Base-by-base conservation (phyloP, 768 basidiomycete genomes). In the Pisolithus sp. region DNA sequence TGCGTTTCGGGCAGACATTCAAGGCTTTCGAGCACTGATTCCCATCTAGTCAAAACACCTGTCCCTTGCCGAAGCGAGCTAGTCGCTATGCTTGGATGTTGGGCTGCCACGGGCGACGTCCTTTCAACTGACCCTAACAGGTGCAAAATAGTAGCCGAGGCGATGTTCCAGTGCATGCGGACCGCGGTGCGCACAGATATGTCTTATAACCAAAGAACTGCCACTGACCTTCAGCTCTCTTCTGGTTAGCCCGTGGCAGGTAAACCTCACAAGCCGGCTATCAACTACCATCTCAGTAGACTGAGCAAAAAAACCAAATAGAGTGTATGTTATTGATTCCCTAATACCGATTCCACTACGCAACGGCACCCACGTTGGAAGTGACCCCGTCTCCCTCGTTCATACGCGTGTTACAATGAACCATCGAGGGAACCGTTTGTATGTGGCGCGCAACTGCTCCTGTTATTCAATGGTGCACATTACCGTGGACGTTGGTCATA, bases 211-310 rank as follows among this genome's bases (percentile, higher is more conserved):
- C 1, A n/a, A 23, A 9, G 24, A 31, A 4, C 38, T 12, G 56
- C 64, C 36, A 24, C 34, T 5, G 17, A 31, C 7, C 17, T 5
- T 50, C 43, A 26, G 17, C 43, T 17, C 15, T 18, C 10, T n/a
- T n/a, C 6, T n/a, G 13, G 54, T 12, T 62, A 93, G 89, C 84
- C 86, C 10, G 73, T 82, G 63, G 74, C 77, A 46, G 81, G 81
- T 54, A 89, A 84, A 64, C 68, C 68, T 41, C 88, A 83, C 48
- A 78, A 76, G 63, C 80, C 91, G 31, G 82, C 86, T 31, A 92
- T 94, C 73, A 93, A 94, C 69, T 93, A 90, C 66, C 89, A 93
- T 68, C 81, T 93, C 57, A 84, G 87, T 59, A 81, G 89, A 66
- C 75, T 92, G 56, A 77, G 80, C 55, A 89, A 87, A 64, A 80